Evolutionary conservation across 2,329 filamentous ascomycete genomes (phyloP).

Genomic region (Aspergillus sp.): DNA sequence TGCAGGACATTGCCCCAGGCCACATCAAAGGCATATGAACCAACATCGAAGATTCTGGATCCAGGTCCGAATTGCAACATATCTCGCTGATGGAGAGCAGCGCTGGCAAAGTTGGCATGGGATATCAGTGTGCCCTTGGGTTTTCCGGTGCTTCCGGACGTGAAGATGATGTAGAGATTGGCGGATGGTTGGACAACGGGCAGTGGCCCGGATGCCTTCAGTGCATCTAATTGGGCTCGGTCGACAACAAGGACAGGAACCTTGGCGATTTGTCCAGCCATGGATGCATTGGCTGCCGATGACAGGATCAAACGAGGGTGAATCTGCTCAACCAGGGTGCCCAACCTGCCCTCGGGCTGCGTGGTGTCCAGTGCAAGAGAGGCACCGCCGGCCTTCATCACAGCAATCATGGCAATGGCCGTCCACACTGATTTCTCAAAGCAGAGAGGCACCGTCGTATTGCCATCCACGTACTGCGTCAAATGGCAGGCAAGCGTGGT

Average conservation of each 20-base stretch:
- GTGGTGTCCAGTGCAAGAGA: not conserved
- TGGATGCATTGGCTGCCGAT: not conserved
- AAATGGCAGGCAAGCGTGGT: not conserved
- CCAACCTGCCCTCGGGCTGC: not conserved
- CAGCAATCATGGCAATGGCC: not conserved
- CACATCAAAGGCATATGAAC: slow-evolving; percentile 39
- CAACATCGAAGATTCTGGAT: slow-evolving; percentile 30
- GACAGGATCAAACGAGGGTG: too few relatives aligned
- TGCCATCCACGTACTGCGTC: not conserved
- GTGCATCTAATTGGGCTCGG: not conserved
- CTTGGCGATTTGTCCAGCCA: too few relatives aligned
- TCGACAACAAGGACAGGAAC: not conserved
- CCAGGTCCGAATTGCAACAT: not conserved
- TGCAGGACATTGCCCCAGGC: slow-evolving; percentile 49
- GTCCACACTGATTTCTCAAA: not conserved
- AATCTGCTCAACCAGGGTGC: not conserved
- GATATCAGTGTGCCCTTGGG: slow-evolving; percentile 69
- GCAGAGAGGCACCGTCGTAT: not conserved
- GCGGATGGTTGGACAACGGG: not conserved
- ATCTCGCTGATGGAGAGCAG: slow-evolving; percentile 26
- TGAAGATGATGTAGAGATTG: slow-evolving; percentile 89
- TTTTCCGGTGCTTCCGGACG: slow-evolving; percentile 87
- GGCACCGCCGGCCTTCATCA: not conserved
- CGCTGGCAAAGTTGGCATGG: slow-evolving; percentile 8
- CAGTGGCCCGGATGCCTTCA: not conserved